phyloP scores from a whole-genome alignment of 176 grass and related monocot genomes.

The Secale cereale region DNA sequence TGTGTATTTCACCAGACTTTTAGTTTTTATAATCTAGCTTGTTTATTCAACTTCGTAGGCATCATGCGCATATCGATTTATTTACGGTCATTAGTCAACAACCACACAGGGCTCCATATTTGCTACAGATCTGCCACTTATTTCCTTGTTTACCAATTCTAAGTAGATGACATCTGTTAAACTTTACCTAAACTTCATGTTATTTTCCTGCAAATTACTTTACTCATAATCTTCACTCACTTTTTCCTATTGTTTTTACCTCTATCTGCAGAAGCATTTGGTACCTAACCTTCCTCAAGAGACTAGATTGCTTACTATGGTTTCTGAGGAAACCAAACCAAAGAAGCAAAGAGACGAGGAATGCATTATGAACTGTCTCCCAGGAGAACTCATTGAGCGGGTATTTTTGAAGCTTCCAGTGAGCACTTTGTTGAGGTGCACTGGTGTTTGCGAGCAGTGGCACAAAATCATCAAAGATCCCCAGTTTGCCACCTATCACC shows the following conservation, averaged over 20 bases:
- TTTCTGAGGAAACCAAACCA: background rate
- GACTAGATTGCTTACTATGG: background rate
- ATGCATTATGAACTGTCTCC: background rate
- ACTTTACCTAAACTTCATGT: background rate
- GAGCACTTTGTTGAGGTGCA: slow-evolving; percentile 22
- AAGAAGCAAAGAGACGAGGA: background rate
- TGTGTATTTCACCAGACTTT: background rate
- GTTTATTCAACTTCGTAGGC: background rate
- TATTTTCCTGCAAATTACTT: background rate
- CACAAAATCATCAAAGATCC: slow-evolving; percentile 9
- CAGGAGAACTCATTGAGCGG: background rate
- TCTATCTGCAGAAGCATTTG: background rate
- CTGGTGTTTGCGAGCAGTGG: slow-evolving; percentile 29
- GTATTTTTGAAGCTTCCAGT: slow-evolving; percentile 24
- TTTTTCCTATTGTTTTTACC: background rate
- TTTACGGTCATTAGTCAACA: background rate
- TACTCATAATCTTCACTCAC: background rate
- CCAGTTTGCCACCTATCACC: background rate
- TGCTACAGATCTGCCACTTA: background rate
- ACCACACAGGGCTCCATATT: background rate
- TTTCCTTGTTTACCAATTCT: background rate
- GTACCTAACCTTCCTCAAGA: background rate
- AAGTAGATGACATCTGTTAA: background rate
- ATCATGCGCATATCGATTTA: background rate
- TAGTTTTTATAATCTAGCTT: background rate